Evolutionary conservation across 225 moss, liverwort and hornwort species (phyloP).

Genomic region (Polytrichum commune): DNA sequence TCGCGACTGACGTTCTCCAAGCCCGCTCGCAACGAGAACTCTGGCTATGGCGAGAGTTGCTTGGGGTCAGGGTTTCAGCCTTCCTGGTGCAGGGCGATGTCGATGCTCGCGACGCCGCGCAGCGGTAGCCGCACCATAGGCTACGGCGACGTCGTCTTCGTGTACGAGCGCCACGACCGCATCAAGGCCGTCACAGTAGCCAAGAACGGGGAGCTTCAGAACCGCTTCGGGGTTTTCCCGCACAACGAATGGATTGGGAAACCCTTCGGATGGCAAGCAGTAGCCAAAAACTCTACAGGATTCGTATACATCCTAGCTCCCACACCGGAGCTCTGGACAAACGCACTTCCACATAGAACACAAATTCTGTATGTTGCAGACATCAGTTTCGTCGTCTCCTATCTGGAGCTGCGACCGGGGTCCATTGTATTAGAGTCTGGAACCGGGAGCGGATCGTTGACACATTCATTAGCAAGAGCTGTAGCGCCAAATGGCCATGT

Average conservation of each 20-base stretch:
- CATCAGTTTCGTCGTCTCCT: constrained; percentile 88
- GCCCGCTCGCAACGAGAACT: too few relatives aligned
- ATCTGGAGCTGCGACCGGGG: constrained; percentile 85
- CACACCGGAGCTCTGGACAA: constrained; percentile 94
- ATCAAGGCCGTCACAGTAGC: constrained; percentile 78
- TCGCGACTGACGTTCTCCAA: too few relatives aligned
- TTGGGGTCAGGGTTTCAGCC: too few relatives aligned
- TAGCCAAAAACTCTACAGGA: constrained; percentile 52
- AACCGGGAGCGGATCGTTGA: constrained; percentile 93
- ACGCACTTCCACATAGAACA: constrained; percentile 81
- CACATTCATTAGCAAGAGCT: constrained; percentile 77
- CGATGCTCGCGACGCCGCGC: constrained; percentile 38
- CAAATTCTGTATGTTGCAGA: constrained; percentile 89
- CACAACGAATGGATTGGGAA: constrained; percentile 95
- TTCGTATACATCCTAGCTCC: constrained; percentile 85
- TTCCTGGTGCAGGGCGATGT: constrained; percentile 14
- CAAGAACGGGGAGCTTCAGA: constrained; percentile 72
- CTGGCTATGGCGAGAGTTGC: too few relatives aligned
- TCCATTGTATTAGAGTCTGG: constrained; percentile 86
- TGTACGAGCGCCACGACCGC: constrained; percentile 87
- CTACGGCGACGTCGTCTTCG: constrained; percentile 78
- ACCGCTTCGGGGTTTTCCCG: constrained; percentile 77
- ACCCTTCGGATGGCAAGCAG: constrained; percentile 75
- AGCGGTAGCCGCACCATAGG: constrained; percentile 41
- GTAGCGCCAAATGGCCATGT: constrained; percentile 82